phyloP scores from a whole-genome alignment of 805 yeast genomes.

The Sporopachydermia quercuum region DNA sequence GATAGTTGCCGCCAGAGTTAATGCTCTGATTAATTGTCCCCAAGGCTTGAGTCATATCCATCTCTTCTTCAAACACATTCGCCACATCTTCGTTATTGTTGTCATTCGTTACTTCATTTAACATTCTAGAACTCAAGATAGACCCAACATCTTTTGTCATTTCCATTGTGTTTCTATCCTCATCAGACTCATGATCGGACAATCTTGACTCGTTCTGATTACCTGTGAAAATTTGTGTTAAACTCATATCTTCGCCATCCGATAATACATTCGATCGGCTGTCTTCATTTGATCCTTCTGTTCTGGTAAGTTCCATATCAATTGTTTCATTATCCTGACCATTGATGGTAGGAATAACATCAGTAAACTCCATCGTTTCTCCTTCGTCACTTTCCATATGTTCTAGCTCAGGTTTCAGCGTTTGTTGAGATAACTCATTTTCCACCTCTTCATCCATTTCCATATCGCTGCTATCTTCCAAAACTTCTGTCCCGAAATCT shows the following conservation, averaged over 20 bases:
- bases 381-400: constrained; percentile 8
- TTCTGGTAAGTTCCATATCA: constrained; percentile 1
- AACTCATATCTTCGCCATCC: constrained; percentile 2
- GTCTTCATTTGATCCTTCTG: background rate
- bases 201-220: background rate
- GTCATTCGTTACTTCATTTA: constrained; percentile 2
- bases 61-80: constrained; percentile 4
- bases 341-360: background rate
- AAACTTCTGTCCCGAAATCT: constrained; percentile 9
- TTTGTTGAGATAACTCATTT: constrained; percentile 3
- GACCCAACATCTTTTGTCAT: constrained; percentile 6
- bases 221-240: background rate
- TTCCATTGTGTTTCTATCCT: constrained; percentile 8
- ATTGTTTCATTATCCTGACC: constrained; percentile 2
- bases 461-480: constrained; percentile 17
- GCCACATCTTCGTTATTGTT: constrained; percentile 12
- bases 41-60: constrained; percentile 10
- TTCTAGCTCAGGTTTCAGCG: constrained; percentile 4
- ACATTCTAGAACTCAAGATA: background rate
- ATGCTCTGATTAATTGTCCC: constrained; percentile 5
- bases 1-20: background rate
- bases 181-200: constrained; percentile 5
- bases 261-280: constrained; percentile 10
- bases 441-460: constrained; percentile 5
- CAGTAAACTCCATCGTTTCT: constrained; percentile 4